Evolutionary conservation across 2,329 filamentous ascomycete species (phyloP), one percentile per base, ranked within the genome.

Genomic region (Stagonosporopsis chrysanthemi): DNA sequence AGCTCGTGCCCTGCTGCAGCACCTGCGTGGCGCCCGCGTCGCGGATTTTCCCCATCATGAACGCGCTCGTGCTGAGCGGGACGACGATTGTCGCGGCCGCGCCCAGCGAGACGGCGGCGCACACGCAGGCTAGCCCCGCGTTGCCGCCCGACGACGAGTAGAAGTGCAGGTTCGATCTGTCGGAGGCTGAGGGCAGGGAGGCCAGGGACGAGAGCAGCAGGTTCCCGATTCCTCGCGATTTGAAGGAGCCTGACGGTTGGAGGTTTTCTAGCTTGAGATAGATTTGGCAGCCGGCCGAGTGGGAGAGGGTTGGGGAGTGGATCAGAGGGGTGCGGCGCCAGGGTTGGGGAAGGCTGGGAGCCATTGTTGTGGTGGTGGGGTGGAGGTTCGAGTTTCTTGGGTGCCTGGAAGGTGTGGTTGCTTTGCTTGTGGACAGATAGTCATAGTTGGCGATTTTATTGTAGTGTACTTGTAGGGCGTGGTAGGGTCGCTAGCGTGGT

Each of bases 241-340:
- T 93, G 86, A 95, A 95, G 41, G 89, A 92, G 57, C 89, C 89
- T 17, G 88, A 88, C 2, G 90, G 91, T 71, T 95, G 91, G 38
- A 92, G 84, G 74, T 90, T 90, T 65, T 95, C 91, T 57, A 93
- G 85, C 74, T 94, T 95, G 64, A 95, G 85, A 75, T 89, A 89
- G 71, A 94, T 86, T 75, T 89, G 86, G 78, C 89, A 92, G 68
- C 88, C 89, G 60, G 88, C 87, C 56, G 82, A 81, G 56, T 84
- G 82, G 19, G 89, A 91, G 36, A 92, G 82, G 6, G 84, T 77
- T 28, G 81, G 77, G 2, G 86, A 90, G 66, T 86, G 82, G 50
- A 90, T 81, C 47, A 90, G 82, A 14, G 90, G 89, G 8, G 90
- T 92, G 69, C 86, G 79, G 58, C 85, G 83, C 88, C 88, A 91